Evolutionary conservation across 495 filamentous ascomycete species (phyloP).

Genomic region (Echria macrotheca): DNA sequence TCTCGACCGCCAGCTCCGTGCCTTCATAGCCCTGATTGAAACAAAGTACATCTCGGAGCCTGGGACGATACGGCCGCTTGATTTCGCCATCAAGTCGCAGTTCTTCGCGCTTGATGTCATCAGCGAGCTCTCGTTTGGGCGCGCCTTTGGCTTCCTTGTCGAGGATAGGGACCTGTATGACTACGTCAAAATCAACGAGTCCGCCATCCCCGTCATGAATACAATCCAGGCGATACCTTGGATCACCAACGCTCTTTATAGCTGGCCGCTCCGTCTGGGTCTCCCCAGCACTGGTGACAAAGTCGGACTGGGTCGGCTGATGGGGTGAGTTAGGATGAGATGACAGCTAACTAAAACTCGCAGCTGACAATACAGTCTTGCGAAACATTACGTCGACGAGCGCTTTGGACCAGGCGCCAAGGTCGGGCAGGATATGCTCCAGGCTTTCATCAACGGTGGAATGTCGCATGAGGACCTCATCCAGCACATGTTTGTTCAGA

Average conservation of each 20-base stretch:
- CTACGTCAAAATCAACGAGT: slow-evolving; percentile 38
- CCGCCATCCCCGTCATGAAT: slow-evolving; percentile 27
- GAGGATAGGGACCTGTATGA: slow-evolving; percentile 44
- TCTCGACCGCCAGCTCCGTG: slow-evolving; percentile 41
- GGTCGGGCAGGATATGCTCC: slow-evolving; percentile 31
- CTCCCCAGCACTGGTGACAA: slow-evolving; percentile 20
- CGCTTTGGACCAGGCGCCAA: slow-evolving; percentile 14
- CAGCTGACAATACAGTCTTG: slow-evolving; percentile 6
- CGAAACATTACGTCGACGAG: slow-evolving; percentile 14
- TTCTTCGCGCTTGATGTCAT: slow-evolving; percentile 50
- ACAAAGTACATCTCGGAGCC: slow-evolving; percentile 47
- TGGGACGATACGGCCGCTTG: slow-evolving; percentile 35
- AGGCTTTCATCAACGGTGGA: slow-evolving; percentile 37
- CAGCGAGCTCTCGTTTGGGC: slow-evolving; percentile 44
- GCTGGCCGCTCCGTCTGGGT: slow-evolving; percentile 19
- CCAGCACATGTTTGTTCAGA: slow-evolving; percentile 20
- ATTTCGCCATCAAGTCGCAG: slow-evolving; percentile 37
- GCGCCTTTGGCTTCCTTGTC: slow-evolving; percentile 45
- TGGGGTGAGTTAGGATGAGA: slow-evolving; percentile 16
- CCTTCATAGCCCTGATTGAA: slow-evolving; percentile 33
- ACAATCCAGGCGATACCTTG: slow-evolving; percentile 19
- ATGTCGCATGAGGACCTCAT: slow-evolving; percentile 24
- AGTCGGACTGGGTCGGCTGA: slow-evolving; percentile 24
- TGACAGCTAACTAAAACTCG: not conserved
- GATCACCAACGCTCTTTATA: slow-evolving; percentile 32